Conservation (phyloP, 2,329 filamentous ascomycete species). For the Claviceps maximensis region DNA sequence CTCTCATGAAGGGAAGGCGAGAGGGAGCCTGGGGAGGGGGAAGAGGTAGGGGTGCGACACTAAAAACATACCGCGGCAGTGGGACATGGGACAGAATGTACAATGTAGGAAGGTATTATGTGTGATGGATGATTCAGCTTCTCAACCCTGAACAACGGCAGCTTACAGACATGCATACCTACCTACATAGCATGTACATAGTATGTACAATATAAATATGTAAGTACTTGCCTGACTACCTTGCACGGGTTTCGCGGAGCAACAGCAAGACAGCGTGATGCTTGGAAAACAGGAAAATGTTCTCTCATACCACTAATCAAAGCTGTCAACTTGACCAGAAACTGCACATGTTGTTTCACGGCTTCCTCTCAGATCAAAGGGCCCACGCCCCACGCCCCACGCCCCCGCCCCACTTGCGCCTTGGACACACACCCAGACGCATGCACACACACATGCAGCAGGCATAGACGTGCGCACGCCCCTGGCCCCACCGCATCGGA, state of each 20-base stretch:
- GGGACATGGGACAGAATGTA: too few relatives aligned
- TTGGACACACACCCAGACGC: not conserved
- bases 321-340: not conserved
- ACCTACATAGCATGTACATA: too few relatives aligned
- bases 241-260: too few relatives aligned
- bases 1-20: not conserved
- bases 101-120: not conserved
- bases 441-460: not conserved
- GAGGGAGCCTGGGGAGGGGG: not conserved
- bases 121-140: not conserved
- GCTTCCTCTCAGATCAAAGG: not conserved
- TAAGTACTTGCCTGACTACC: too few relatives aligned
- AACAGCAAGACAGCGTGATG: too few relatives aligned
- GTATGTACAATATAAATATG: too few relatives aligned
- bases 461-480: slow-evolving; percentile 1
- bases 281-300: too few relatives aligned
- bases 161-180: too few relatives aligned
- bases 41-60: too few relatives aligned
- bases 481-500: slow-evolving; percentile 5
- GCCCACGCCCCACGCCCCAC: not conserved
- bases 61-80: not conserved
- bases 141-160: too few relatives aligned
- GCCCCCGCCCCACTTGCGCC: not conserved
- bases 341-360: not conserved
- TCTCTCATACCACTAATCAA: too few relatives aligned